Base-by-base conservation (phyloP, 2,329 filamentous ascomycete genomes). In the Venturia oleaginea region DNA sequence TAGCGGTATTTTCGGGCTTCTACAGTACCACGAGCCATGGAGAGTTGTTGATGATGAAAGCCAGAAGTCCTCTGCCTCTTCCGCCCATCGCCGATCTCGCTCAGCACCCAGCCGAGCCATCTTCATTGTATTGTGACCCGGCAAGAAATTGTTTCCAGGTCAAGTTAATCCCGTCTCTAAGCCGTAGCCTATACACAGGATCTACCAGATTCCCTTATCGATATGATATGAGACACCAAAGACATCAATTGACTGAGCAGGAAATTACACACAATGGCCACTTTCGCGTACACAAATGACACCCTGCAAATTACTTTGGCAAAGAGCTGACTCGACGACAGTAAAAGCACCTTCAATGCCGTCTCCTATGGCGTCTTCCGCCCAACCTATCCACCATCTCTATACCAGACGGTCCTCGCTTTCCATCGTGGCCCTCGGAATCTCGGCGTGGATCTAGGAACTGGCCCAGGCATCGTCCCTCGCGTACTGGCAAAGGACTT, bases 331-430 rank as follows among this genome's bases (percentile, higher is more conserved):
- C 19, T 13, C 10, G 5, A 17, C 1, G 11, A 38, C 37, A 63
- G 62, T 11, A 63, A 42, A 37, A 63, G 62, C 34, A 64, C 79
- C 13, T 86, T 85, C 73, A 82, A 81, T 30, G 79, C 82, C 17
- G 78, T 80, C 54, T 78, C 79, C 22, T 88, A 88, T 69, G 84
- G 85, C 43, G 77, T 83, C 30, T 83, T 85, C 70, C 80, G 85
- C 19, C 85, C 85, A 19, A 76, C 77, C 32, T 88, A 87, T 70
- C 84, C 84, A 7, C 71, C 77, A 10, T 76, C 75, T 24, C 76
- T 88, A 37, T 86, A 82, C 73, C 76, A 78, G 62, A 80, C 75
- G 22, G 73, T 87, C 11, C 76, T 87, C 15, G 70, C 71, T 27
- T 86, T 83, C 71, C 83, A 87, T 72, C 74, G 76, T 30, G 74